phyloP scores from a whole-genome alignment of 2,329 filamentous ascomycete species.

The Colletotrichum theobromicola region DNA sequence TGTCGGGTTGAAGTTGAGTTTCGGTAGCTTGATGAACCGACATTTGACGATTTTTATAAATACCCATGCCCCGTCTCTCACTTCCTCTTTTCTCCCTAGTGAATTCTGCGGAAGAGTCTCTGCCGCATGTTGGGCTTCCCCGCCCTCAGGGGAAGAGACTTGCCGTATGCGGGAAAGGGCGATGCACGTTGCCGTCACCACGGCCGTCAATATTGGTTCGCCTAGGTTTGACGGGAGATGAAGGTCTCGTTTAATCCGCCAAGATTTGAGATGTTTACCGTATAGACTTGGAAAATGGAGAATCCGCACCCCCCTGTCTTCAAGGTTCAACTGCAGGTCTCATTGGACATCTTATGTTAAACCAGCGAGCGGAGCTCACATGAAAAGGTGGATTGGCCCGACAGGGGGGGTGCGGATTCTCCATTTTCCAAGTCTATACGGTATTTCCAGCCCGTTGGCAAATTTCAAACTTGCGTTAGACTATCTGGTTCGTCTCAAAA shows the following conservation, averaged over 20 bases:
- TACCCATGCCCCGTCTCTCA: background rate
- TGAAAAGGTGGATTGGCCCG: too few relatives aligned
- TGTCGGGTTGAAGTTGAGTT: background rate
- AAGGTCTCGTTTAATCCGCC: background rate
- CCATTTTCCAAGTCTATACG: too few relatives aligned
- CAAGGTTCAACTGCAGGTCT: too few relatives aligned
- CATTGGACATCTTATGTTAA: too few relatives aligned
- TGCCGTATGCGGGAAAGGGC: background rate
- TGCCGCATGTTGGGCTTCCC: background rate
- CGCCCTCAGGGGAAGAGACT: background rate
- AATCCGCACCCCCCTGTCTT: too few relatives aligned
- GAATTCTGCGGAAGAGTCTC: background rate
- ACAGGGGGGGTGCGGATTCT: too few relatives aligned
- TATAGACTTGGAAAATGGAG: too few relatives aligned
- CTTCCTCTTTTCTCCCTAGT: background rate
- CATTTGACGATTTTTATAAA: background rate
- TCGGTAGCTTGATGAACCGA: background rate
- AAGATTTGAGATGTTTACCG: background rate
- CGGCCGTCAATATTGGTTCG: background rate
- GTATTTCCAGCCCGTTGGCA: background rate
- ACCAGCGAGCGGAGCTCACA: too few relatives aligned
- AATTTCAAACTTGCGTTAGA: background rate
- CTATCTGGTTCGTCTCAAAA: background rate
- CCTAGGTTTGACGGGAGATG: background rate
- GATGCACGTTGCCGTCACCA: background rate